Percentiles rank a stretch among this genome's conserved stretches.
Evolutionary conservation across 129 eudicot species (phyloP).

Genomic region (Apium graveolens): DNA sequence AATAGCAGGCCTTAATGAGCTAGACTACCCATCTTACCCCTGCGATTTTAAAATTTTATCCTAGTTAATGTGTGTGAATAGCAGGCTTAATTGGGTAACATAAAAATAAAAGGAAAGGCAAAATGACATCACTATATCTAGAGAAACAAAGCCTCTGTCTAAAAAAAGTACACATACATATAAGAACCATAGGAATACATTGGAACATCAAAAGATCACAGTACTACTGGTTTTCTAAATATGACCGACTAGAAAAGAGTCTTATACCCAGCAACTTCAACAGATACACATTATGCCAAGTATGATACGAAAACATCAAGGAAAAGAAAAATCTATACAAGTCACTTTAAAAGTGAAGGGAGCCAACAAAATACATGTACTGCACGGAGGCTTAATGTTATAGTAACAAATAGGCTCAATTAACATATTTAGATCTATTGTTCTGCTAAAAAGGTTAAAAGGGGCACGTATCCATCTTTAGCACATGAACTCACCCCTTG

Average conservation of each 20-base stretch:
- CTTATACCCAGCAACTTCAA: neutral
- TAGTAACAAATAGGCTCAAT: neutral
- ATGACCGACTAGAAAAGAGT: neutral
- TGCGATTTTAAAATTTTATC: neutral
- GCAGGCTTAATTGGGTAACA: neutral
- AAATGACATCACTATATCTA: neutral
- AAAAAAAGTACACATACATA: neutral
- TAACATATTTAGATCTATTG: neutral
- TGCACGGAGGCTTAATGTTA: neutral
- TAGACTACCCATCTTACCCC: neutral
- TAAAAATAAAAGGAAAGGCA: neutral
- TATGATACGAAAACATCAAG: neutral
- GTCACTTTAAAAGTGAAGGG: neutral
- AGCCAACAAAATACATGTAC: neutral
- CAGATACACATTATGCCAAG: neutral
- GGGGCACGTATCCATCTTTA: neutral
- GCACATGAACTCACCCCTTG: conserved; percentile 18
- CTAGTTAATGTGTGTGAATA: neutral
- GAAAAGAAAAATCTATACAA: neutral
- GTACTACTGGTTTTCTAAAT: neutral
- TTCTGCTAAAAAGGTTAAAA: neutral
- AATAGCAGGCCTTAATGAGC: too few species aligned
- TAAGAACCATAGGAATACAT: neutral
- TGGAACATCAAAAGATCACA: neutral
- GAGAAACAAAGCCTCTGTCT: neutral